Conservation (phyloP, 1,284 basidiomycete genomes). For the Meripilus lineatus region DNA sequence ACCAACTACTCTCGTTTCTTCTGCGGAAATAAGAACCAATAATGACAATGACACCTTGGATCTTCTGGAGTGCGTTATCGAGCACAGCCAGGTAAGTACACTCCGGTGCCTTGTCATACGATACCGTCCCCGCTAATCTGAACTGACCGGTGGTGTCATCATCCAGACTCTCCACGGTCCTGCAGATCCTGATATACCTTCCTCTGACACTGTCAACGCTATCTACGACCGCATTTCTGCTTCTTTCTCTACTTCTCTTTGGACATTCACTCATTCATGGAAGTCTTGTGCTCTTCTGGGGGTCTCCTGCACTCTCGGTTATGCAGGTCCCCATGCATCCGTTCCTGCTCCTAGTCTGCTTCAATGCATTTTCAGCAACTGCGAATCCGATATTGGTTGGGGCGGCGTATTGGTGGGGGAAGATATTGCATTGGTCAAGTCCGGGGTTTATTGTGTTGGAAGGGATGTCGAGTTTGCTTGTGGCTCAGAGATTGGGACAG, state of each 20-base stretch:
- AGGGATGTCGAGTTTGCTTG: conserved; percentile 76
- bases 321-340: conserved; percentile 79
- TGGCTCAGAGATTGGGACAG: conserved; percentile 76
- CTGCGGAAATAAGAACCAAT: too few relatives aligned
- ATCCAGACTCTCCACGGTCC: conserved; percentile 62
- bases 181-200: conserved; percentile 80
- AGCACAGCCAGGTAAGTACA: conserved; percentile 54
- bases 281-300: conserved; percentile 62
- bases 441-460: conserved; percentile 80
- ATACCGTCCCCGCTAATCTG: not conserved
- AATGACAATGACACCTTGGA: conserved; percentile 55
- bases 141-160: conserved; percentile 3
- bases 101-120: conserved; percentile 3
- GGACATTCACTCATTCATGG: conserved; percentile 73
- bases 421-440: conserved; percentile 61
- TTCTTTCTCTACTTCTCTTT: conserved; percentile 75
- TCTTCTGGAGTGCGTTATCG: conserved; percentile 63
- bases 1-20: too few relatives aligned
- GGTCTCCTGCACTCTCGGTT: conserved; percentile 60
- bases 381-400: conserved; percentile 54
- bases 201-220: conserved; percentile 79
- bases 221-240: conserved; percentile 72
- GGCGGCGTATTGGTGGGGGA: conserved; percentile 69
- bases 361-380: conserved; percentile 69
- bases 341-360: conserved; percentile 73